phyloP scores from a whole-genome alignment of 2,329 filamentous ascomycete species.

The Macrophomina pseudophaseolina region DNA sequence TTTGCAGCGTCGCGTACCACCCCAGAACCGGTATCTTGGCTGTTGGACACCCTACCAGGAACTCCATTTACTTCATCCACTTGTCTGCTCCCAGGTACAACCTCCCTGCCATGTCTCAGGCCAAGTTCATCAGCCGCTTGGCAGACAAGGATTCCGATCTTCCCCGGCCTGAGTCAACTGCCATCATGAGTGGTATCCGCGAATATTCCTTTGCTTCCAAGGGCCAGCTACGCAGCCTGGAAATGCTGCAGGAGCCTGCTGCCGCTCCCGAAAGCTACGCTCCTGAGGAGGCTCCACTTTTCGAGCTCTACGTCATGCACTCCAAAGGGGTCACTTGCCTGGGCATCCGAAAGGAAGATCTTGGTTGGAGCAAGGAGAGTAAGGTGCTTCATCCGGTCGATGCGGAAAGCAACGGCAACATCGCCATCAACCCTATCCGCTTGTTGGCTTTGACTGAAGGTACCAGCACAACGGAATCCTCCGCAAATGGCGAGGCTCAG shows the following conservation, averaged over 20 bases:
- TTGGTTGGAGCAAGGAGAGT: slow-evolving; percentile 90
- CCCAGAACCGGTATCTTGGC: slow-evolving; percentile 90
- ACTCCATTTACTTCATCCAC: slow-evolving; percentile 97
- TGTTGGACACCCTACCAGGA: slow-evolving; percentile 93
- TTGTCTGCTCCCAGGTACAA: slow-evolving; percentile 93
- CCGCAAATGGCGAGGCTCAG: slow-evolving; percentile 49
- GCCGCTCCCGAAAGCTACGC: slow-evolving; percentile 61
- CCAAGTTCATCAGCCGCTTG: slow-evolving; percentile 81
- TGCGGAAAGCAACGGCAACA: slow-evolving; percentile 73
- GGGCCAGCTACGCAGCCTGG: slow-evolving; percentile 85
- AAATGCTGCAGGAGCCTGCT: slow-evolving; percentile 78
- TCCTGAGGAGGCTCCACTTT: slow-evolving; percentile 73
- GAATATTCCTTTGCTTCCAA: slow-evolving; percentile 92
- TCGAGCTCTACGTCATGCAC: slow-evolving; percentile 97
- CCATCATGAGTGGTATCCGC: slow-evolving; percentile 94
- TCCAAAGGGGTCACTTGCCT: slow-evolving; percentile 95
- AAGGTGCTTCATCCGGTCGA: slow-evolving; percentile 82
- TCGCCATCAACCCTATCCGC: slow-evolving; percentile 73
- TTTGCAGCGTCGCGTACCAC: slow-evolving; percentile 96
- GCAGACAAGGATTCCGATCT: slow-evolving; percentile 63
- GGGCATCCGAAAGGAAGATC: slow-evolving; percentile 82
- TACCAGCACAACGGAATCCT: slow-evolving; percentile 47
- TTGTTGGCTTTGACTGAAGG: slow-evolving; percentile 40
- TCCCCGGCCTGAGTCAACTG: slow-evolving; percentile 88
- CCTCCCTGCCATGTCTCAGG: slow-evolving; percentile 79